These are phyloP conservation scores for Lentinus brumalis DNA, from an alignment of 768 basidiomycete species.

Conservation along the genomic window DNA sequence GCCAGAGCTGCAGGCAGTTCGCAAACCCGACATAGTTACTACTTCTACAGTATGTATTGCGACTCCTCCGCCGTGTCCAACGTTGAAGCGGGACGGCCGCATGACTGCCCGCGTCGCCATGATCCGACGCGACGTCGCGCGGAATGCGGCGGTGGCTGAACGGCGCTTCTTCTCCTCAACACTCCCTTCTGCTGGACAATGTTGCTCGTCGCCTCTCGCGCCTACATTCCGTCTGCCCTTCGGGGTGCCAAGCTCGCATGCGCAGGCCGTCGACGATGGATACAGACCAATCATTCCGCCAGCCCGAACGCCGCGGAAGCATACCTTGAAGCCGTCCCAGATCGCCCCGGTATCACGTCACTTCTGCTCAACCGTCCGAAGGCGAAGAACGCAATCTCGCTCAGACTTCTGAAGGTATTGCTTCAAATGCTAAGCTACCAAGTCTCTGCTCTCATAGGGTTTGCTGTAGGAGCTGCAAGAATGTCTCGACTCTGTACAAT, in stretches of 20 bases:
- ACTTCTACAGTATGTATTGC: too few relatives aligned
- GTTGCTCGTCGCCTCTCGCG: slow-evolving; percentile 4
- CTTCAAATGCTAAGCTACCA: slow-evolving; percentile 10
- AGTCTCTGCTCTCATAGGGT: slow-evolving; percentile 11
- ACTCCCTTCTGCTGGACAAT: neutral
- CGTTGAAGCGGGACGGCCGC: too few relatives aligned
- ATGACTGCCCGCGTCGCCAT: too few relatives aligned
- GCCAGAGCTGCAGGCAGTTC: too few relatives aligned
- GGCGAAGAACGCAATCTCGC: slow-evolving; percentile 87
- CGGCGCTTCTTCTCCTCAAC: neutral
- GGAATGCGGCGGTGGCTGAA: slow-evolving; percentile 20
- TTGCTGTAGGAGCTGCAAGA: slow-evolving; percentile 65
- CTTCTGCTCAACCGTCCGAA: slow-evolving; percentile 82
- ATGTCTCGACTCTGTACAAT: slow-evolving; percentile 64
- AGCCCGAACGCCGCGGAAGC: slow-evolving; percentile 36
- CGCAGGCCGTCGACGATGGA: neutral
- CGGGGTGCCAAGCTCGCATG: neutral
- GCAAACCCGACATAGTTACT: too few relatives aligned
- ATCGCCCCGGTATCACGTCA: slow-evolving; percentile 66
- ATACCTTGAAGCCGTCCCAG: slow-evolving; percentile 51
- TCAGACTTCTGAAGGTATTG: slow-evolving; percentile 63
- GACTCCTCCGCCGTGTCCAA: too few relatives aligned
- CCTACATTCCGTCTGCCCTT: neutral
- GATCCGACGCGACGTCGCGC: too few relatives aligned
- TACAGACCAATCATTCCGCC: slow-evolving; percentile 2